Evolutionary conservation across 192 early-diverging fungal species (phyloP), one percentile per base, ranked within the genome.

Genomic region (Podila epigama): DNA sequence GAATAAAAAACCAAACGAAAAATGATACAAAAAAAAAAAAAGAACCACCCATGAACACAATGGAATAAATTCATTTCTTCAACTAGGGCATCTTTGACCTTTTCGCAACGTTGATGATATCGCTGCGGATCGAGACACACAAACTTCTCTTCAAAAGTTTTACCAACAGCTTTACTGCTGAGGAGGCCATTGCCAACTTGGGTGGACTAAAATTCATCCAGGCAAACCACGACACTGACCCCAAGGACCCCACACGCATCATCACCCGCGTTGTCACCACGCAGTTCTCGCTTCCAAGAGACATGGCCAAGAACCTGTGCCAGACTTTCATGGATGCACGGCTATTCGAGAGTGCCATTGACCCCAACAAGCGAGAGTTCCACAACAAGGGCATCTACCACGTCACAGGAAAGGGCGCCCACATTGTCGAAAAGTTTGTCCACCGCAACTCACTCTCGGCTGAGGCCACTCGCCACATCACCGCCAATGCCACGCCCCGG

Each of bases 21-120:
- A n/a, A n/a, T n/a, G n/a, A 54, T 16, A 27, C 25, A 44, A 40
- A 27, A 48, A 44, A 44, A 29, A 0, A 29, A 40, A 12, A 28
- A 10, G 20, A 18, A 20, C 58, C 29, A 18, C 27, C 60, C 16
- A 3, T 51, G 16, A 33, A 4, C 31, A 13, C 16, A 11, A 37
- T 53, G 27, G 28, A 48, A 7, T 56, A 16, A 22, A 60, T 63
- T 0, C 16, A 5, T 36, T 22, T 13, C n/a, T 51, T 25, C 10
- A 18, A 52, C 9, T 79, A 89, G 87, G 81, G 85, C 72, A 85
- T 87, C 29, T 84, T 84, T 64, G 87, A 89, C 66, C 60, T 89
- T 37, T 89, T 84, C 40, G 77, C 85, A 5, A 85, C 85, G 10
- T 56, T 89, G 52, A 84, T 87, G 71, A 82, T 86, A 27, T 84